Evolutionary conservation across 2,329 filamentous ascomycete species (phyloP).

Genomic region (Macrophomina tecta): DNA sequence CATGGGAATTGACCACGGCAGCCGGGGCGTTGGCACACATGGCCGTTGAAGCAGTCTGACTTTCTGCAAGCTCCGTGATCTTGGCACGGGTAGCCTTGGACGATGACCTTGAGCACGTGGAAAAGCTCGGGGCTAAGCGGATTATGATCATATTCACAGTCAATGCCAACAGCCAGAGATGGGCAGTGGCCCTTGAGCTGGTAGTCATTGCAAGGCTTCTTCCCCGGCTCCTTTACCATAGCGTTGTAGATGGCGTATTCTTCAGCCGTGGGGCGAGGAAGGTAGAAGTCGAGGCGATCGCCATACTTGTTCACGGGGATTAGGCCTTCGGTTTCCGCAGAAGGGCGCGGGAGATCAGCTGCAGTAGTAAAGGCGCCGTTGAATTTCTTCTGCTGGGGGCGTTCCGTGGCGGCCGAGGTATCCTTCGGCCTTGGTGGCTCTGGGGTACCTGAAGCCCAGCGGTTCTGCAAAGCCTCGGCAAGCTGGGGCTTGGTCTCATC

Average conservation of each 20-base stretch:
- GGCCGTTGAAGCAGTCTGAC: constrained; percentile 54
- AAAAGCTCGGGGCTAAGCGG: constrained; percentile 48
- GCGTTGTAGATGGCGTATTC: constrained; percentile 50
- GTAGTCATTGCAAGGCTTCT: constrained; percentile 58
- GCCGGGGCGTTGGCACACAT: constrained; percentile 49
- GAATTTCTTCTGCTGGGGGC: background rate
- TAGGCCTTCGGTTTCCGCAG: constrained; percentile 30
- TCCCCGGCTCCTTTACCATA: constrained; percentile 36
- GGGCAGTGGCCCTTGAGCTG: constrained; percentile 52
- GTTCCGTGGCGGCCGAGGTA: background rate
- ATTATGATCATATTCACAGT: constrained; percentile 55
- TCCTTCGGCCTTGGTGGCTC: background rate
- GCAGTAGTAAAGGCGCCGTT: constrained; percentile 15
- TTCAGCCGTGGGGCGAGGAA: constrained; percentile 43
- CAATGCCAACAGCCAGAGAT: background rate
- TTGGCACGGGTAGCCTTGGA: constrained; percentile 52
- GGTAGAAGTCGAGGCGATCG: constrained; percentile 55
- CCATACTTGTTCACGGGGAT: constrained; percentile 56
- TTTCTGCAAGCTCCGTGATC: constrained; percentile 50
- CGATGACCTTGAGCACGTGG: constrained; percentile 53
- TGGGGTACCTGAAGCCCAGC: background rate
- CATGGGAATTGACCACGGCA: constrained; percentile 36
- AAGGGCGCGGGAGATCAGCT: constrained; percentile 21
- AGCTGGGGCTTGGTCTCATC: background rate
- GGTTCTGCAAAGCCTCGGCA: background rate